A percentile compares a stretch with the other conserved stretches of the same genome.
These are phyloP conservation scores for Leccinellum albellum DNA, from an alignment of 768 basidiomycete genomes.

Conservation along the genomic window DNA sequence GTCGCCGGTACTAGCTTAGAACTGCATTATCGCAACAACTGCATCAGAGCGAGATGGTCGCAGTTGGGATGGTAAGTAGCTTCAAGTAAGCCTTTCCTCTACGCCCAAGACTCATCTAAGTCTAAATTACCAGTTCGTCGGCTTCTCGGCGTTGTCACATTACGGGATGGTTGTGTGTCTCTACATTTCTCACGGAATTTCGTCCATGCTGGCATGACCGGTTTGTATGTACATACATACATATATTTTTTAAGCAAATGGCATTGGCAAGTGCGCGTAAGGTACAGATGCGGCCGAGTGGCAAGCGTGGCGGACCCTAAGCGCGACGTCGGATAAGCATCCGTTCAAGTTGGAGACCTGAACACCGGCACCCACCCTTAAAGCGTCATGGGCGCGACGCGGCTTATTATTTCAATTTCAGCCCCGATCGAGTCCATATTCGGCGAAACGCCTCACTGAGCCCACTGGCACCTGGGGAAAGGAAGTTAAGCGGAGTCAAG, in stretches of 20 bases:
- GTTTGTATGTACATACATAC: neutral
- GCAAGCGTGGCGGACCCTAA: neutral
- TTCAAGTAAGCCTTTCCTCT: neutral
- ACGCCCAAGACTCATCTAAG: too few relatives aligned
- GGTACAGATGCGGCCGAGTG: neutral
- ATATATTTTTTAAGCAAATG: neutral
- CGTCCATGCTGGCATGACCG: neutral
- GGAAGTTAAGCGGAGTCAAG: neutral
- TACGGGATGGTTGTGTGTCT: neutral
- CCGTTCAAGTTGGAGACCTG: conserved; percentile 2
- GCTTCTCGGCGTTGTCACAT: neutral
- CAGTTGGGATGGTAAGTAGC: neutral
- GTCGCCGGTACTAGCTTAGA: neutral
- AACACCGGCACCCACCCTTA: neutral
- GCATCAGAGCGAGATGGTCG: neutral
- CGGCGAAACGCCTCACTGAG: neutral
- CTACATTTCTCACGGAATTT: neutral
- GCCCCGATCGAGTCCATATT: neutral
- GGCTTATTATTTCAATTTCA: neutral
- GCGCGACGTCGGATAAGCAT: neutral
- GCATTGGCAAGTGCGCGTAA: neutral
- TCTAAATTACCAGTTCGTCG: neutral
- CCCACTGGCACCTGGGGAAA: neutral
- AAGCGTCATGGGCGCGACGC: neutral
- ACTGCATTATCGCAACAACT: neutral